A percentile compares a stretch with the other conserved stretches of the same genome.
Conservation (phyloP, 2,329 filamentous ascomycete species). For the Monilinia polystroma region DNA sequence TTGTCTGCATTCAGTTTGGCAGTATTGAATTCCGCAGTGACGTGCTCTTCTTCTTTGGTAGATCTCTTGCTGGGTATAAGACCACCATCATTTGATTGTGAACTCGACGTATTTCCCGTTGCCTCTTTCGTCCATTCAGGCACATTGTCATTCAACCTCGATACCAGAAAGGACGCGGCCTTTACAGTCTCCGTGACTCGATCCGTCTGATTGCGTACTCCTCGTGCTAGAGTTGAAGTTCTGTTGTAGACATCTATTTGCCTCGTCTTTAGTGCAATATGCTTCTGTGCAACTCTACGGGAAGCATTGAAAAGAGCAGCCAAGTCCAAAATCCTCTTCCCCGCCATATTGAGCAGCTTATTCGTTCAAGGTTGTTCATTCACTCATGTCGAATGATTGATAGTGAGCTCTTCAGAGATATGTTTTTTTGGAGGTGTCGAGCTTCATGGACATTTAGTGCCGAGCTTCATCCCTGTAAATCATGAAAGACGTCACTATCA, state of each 20-base stretch:
- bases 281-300: constrained; percentile 63
- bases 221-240: constrained; percentile 64
- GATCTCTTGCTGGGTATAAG: constrained; percentile 36
- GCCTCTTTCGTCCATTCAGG: constrained; percentile 37
- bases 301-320: constrained; percentile 69
- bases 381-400: constrained; percentile 26
- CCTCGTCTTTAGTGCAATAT: constrained; percentile 55
- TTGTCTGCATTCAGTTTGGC: constrained; percentile 40
- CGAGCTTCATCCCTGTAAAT: constrained; percentile 18
- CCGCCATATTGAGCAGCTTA: constrained; percentile 46
- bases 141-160: constrained; percentile 53
- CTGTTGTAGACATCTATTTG: constrained; percentile 63
- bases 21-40: constrained; percentile 27
- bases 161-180: constrained; percentile 58
- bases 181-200: constrained; percentile 59
- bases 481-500: constrained; percentile 5
- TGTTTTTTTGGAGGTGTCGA: background rate
- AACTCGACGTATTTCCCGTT: constrained; percentile 22
- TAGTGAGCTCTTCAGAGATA: background rate
- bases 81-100: constrained; percentile 28
- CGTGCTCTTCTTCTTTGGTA: constrained; percentile 35
- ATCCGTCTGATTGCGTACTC: constrained; percentile 60
- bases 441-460: constrained; percentile 11
- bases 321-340: constrained; percentile 67
- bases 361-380: constrained; percentile 21